Percentiles rank a stretch among this genome's conserved stretches.
Evolutionary conservation across 768 basidiomycete genomes (phyloP).

Genomic region (Wakefieldia striispora): DNA sequence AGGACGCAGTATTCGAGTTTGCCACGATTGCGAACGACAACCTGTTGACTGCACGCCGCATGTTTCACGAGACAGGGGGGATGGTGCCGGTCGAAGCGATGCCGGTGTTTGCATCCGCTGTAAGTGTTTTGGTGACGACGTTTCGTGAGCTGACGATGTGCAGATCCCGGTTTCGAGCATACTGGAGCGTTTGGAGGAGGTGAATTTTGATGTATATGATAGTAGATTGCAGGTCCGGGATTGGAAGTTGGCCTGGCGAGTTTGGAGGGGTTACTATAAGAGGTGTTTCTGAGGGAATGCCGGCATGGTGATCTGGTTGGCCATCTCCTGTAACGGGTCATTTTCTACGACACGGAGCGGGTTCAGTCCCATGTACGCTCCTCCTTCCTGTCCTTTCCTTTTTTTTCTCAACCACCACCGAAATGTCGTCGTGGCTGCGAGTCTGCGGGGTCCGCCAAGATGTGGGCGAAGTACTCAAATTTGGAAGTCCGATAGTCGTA

Average conservation of each 20-base stretch:
- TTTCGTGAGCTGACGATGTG: slow-evolving; percentile 1
- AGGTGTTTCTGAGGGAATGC: slow-evolving; percentile 35
- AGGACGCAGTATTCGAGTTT: slow-evolving; percentile 81
- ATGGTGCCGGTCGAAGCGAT: slow-evolving; percentile 57
- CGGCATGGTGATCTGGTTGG: slow-evolving; percentile 27
- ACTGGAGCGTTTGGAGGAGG: slow-evolving; percentile 63
- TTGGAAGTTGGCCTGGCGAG: slow-evolving; percentile 76
- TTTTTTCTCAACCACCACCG: background rate
- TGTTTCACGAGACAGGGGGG: slow-evolving; percentile 55
- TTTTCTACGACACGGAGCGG: background rate
- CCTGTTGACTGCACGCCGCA: slow-evolving; percentile 67
- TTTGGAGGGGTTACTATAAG: slow-evolving; percentile 55
- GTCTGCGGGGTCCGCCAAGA: slow-evolving; percentile 31
- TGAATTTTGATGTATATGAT: slow-evolving; percentile 71
- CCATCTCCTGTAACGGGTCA: slow-evolving; percentile 6
- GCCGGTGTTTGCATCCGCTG: slow-evolving; percentile 72
- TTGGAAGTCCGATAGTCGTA: slow-evolving; percentile 37
- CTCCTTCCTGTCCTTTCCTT: background rate
- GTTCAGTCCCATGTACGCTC: background rate
- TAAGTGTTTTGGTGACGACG: slow-evolving; percentile 36
- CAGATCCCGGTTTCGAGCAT: slow-evolving; percentile 70
- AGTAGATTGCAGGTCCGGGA: slow-evolving; percentile 60
- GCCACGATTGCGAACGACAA: slow-evolving; percentile 81
- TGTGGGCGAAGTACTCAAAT: slow-evolving; percentile 29
- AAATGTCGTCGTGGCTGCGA: slow-evolving; percentile 17